Percentiles rank a stretch among this genome's conserved stretches.
These are phyloP conservation scores for Rhizomucor pusillus DNA, from an alignment of 371 early-diverging fungal species.

Conservation along the genomic window DNA sequence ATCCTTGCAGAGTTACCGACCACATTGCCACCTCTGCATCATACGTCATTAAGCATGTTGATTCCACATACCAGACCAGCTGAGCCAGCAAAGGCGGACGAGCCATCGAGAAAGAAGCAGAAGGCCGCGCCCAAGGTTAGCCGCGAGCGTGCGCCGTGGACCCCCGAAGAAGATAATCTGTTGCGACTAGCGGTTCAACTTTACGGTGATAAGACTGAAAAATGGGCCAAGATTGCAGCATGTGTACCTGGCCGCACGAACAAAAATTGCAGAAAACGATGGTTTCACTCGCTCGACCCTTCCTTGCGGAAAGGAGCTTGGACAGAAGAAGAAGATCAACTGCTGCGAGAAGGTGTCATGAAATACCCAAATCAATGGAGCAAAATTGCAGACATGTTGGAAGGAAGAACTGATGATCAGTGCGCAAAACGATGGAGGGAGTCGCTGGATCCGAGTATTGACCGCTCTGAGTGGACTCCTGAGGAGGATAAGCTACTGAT, in stretches of 20 bases:
- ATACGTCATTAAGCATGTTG: neutral
- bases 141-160: conserved; percentile 60
- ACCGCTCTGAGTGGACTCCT: conserved; percentile 73
- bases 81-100: conserved; percentile 9
- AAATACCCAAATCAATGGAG: conserved; percentile 76
- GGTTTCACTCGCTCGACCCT: conserved; percentile 83
- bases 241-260: conserved; percentile 81
- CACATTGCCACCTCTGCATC: conserved; percentile 13
- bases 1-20: conserved; percentile 14
- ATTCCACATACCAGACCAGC: neutral
- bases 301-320: conserved; percentile 75
- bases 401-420: conserved; percentile 82
- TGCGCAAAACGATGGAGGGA: conserved; percentile 84
- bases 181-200: conserved; percentile 68
- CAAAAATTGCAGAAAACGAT: conserved; percentile 79
- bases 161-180: conserved; percentile 66
- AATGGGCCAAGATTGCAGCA: conserved; percentile 80
- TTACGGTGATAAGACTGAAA: conserved; percentile 79
- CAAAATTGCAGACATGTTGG: conserved; percentile 73
- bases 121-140: conserved; percentile 5
- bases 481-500: conserved; percentile 70
- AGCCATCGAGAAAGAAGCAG: conserved; percentile 7
- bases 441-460: conserved; percentile 74
- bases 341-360: conserved; percentile 66
- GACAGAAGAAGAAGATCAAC: conserved; percentile 75